These are phyloP conservation scores for Candida quercuum DNA, from an alignment of 805 yeast genomes.

Conservation along the genomic window DNA sequence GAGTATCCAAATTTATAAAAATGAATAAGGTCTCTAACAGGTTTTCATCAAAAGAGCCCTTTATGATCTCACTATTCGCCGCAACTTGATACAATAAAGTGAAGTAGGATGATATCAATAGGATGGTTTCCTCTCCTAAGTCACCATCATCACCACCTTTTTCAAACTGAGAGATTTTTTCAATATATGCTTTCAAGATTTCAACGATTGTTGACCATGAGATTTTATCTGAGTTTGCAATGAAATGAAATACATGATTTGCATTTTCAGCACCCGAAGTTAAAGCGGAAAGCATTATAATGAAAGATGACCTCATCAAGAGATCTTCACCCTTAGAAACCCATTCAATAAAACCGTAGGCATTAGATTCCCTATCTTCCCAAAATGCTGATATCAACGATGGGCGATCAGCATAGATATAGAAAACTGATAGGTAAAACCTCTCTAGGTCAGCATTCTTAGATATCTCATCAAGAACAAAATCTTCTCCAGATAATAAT, in stretches of 20 bases:
- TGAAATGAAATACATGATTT: conserved; percentile 43
- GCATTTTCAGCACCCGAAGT: conserved; percentile 57
- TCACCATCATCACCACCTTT: conserved; percentile 42
- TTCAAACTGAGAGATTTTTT: conserved; percentile 32
- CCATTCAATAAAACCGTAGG: conserved; percentile 85
- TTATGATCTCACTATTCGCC: conserved; percentile 31
- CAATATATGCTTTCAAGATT: conserved; percentile 48
- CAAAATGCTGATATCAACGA: conserved; percentile 58
- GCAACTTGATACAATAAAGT: conserved; percentile 57
- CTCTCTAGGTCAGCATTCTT: conserved; percentile 83
- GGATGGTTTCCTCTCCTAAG: conserved; percentile 73
- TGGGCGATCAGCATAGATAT: conserved; percentile 59
- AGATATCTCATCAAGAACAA: conserved; percentile 57
- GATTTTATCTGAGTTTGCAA: conserved; percentile 33
- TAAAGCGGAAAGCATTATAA: conserved; percentile 72
- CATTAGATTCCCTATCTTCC: conserved; percentile 58
- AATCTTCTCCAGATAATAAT: conserved; percentile 49
- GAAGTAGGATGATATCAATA: conserved; percentile 69
- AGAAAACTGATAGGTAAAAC: conserved; percentile 71
- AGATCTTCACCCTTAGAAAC: conserved; percentile 78
- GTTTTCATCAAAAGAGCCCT: conserved; percentile 23
- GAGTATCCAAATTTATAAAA: conserved; percentile 39
- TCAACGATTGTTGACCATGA: conserved; percentile 54
- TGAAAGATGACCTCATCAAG: conserved; percentile 75
- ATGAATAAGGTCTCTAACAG: conserved; percentile 36